Percentiles rank a stretch among this genome's conserved stretches.
These are phyloP conservation scores for Linum lewisii DNA, from an alignment of 345 rosid genomes.

Conservation along the genomic window DNA sequence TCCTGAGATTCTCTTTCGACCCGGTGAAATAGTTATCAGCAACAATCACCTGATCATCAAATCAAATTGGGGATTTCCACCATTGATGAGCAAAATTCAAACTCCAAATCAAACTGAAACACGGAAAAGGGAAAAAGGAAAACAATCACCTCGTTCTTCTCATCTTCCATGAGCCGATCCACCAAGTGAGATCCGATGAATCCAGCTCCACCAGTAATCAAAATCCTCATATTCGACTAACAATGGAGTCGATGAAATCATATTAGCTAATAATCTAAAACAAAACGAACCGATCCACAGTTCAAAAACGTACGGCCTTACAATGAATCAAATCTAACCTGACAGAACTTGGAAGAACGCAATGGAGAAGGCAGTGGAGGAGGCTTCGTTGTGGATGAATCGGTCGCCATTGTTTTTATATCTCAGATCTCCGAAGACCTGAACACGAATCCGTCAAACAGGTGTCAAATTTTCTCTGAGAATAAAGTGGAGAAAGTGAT, in stretches of 20 bases:
- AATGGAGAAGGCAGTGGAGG: conserved; percentile 88
- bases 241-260: no score
- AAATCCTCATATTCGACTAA: conserved; percentile 30
- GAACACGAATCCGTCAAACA: conserved; percentile 3
- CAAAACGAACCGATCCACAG: conserved; percentile 2
- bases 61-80: background rate
- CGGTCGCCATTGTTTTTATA: conserved; percentile 33
- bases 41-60: conserved; percentile 55
- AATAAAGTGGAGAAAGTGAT: background rate
- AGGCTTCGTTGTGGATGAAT: conserved; percentile 41
- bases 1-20: conserved; percentile 73
- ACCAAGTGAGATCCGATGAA: conserved; percentile 30
- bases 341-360: conserved; percentile 76
- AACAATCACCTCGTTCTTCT: conserved; percentile 60
- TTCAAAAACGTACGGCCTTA: no score
- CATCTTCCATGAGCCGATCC: conserved; percentile 29
- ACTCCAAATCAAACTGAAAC: background rate
- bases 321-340: conserved; percentile 28
- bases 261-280: no score
- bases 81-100: background rate
- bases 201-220: conserved; percentile 32
- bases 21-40: conserved; percentile 93
- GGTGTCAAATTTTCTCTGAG: background rate
- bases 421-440: conserved; percentile 22
- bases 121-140: background rate